A percentile compares a stretch with the other conserved stretches of the same genome.
Evolutionary conservation across 345 rosid species (phyloP).

Genomic region (Syzygium oleosum): DNA sequence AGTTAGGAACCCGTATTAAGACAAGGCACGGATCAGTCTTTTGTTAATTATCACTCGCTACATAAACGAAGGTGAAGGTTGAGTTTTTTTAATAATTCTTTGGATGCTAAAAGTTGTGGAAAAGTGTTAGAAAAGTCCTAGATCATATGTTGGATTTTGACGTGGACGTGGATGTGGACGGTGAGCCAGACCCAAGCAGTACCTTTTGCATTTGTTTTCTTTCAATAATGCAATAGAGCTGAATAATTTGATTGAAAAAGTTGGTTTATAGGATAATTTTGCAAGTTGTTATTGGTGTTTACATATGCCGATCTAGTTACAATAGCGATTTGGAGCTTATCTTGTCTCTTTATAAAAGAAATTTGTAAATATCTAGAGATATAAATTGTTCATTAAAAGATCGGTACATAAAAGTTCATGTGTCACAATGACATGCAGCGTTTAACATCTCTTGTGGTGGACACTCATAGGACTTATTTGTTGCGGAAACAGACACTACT

Average conservation of each 20-base stretch:
- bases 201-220: neutral
- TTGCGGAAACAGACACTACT: constrained; percentile 36
- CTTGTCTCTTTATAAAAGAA: neutral
- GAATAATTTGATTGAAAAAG: neutral
- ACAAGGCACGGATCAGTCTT: neutral
- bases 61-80: neutral
- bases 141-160: neutral
- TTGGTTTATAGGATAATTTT: neutral
- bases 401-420: neutral
- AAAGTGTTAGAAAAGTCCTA: too few species aligned
- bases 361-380: neutral
- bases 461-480: constrained; percentile 25
- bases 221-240: neutral
- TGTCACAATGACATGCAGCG: neutral
- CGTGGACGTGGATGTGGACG: neutral
- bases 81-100: neutral
- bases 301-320: neutral
- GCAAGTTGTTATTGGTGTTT: neutral
- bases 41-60: neutral
- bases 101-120: neutral
- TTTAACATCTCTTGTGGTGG: neutral
- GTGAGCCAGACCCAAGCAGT: neutral
- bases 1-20: neutral
- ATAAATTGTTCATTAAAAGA: neutral
- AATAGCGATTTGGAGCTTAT: neutral